Evolutionary conservation across 176 grass and related monocot species (phyloP).

Genomic region (Oryza australiensis): DNA sequence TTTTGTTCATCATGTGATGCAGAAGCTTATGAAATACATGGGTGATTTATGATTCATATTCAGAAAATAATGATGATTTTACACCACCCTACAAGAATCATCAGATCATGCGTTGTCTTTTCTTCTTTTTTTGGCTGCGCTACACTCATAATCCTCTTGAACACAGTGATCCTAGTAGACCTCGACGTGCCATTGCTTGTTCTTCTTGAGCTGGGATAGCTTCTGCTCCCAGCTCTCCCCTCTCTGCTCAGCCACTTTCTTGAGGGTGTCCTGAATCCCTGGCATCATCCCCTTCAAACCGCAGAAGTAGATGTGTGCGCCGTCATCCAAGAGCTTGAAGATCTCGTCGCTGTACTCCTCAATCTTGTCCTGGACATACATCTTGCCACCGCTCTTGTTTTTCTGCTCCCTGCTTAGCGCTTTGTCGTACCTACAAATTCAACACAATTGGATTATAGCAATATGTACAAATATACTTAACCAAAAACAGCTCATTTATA

Average conservation of each 20-base stretch:
- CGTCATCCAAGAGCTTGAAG: constrained; percentile 84
- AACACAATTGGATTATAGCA: not conserved
- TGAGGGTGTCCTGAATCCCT: constrained; percentile 84
- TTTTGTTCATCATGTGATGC: constrained; percentile 23
- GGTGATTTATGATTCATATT: constrained; percentile 3
- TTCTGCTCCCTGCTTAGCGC: constrained; percentile 90
- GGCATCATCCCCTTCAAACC: constrained; percentile 98
- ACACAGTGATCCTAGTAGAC: constrained; percentile 60
- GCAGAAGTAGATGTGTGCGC: constrained; percentile 94
- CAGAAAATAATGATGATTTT: constrained; percentile 1
- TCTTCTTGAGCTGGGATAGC: constrained; percentile 85
- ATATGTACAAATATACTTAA: not conserved
- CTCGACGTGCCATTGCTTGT: constrained; percentile 98
- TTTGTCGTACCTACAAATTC: constrained; percentile 70
- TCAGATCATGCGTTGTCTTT: not conserved
- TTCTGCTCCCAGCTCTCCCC: constrained; percentile 96
- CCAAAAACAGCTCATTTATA: not conserved
- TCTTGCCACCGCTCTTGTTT: constrained; percentile 83
- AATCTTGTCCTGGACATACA: constrained; percentile 99
- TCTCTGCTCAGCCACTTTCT: constrained; percentile 82
- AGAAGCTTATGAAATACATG: constrained; percentile 46
- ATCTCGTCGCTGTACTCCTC: constrained; percentile 92
- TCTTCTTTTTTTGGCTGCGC: not conserved
- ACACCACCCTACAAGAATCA: constrained; percentile 22
- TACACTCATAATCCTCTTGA: not conserved